Conservation (phyloP, 768 basidiomycete species). For the Cyathus striatus region DNA sequence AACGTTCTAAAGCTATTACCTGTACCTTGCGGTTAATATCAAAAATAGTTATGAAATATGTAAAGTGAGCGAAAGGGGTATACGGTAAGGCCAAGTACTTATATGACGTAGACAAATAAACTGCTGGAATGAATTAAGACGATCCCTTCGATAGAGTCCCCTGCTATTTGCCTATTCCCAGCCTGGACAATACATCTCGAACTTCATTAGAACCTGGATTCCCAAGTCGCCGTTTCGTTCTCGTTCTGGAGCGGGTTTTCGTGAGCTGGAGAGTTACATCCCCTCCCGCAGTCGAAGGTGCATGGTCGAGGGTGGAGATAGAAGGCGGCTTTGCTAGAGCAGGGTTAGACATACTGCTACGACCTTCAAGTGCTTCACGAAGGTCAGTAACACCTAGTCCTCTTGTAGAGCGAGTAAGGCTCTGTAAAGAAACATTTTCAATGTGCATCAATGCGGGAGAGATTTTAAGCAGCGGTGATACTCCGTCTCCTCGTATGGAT, state of each 20-base stretch:
- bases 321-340: slow-evolving; percentile 65
- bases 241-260: slow-evolving; percentile 49
- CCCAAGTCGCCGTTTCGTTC: slow-evolving; percentile 41
- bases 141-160: slow-evolving; percentile 65
- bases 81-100: too few species aligned
- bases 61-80: too few species aligned
- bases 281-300: slow-evolving; percentile 41
- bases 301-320: slow-evolving; percentile 71
- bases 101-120: too few species aligned
- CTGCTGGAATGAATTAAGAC: too few species aligned
- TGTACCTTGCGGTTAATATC: too few species aligned
- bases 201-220: slow-evolving; percentile 64
- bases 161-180: slow-evolving; percentile 78
- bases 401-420: slow-evolving; percentile 70
- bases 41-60: too few species aligned
- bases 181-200: slow-evolving; percentile 71
- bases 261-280: slow-evolving; percentile 32
- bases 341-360: slow-evolving; percentile 78
- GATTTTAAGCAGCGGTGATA: slow-evolving; percentile 73
- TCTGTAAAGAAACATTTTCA: slow-evolving; percentile 85
- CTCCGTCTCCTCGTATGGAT: slow-evolving; percentile 56
- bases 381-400: slow-evolving; percentile 86
- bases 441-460: slow-evolving; percentile 88
- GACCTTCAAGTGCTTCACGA: slow-evolving; percentile 83
- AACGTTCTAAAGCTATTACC: too few species aligned